Percentiles rank a stretch among this genome's conserved stretches.
Evolutionary conservation across 2,329 filamentous ascomycete species (phyloP).

Genomic region (Fusarium anguioides): DNA sequence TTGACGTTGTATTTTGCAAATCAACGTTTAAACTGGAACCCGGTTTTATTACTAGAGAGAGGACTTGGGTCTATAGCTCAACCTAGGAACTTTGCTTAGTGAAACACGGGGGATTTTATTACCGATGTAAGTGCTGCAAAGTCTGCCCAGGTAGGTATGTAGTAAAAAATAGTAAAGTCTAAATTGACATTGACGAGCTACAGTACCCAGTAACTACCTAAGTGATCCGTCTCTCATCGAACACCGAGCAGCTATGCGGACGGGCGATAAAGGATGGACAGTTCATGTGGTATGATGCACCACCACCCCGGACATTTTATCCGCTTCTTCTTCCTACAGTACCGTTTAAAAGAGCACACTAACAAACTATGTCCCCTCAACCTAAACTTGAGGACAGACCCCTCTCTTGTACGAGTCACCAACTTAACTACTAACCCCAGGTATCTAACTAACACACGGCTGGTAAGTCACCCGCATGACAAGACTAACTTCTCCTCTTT

Average conservation of each 20-base stretch:
- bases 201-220: too few relatives aligned
- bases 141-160: background rate
- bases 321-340: conserved; percentile 3
- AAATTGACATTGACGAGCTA: background rate
- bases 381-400: conserved; percentile 1
- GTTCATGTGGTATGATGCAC: conserved; percentile 26
- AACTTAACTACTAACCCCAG: too few relatives aligned
- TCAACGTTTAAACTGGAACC: background rate
- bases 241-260: too few relatives aligned
- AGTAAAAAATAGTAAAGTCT: background rate
- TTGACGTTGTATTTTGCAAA: background rate
- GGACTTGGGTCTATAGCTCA: background rate
- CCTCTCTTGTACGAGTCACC: conserved; percentile 14
- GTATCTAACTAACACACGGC: too few relatives aligned
- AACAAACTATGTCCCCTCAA: conserved; percentile 21
- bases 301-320: background rate
- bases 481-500: conserved; percentile 8
- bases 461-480: conserved; percentile 19
- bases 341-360: conserved; percentile 7
- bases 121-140: background rate
- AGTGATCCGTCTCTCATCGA: too few relatives aligned
- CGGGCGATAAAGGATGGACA: background rate
- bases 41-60: background rate
- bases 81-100: background rate
- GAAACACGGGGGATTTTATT: conserved; percentile 2